Conservation (phyloP, 768 basidiomycete species). For the Kwoniella botswanensis region DNA sequence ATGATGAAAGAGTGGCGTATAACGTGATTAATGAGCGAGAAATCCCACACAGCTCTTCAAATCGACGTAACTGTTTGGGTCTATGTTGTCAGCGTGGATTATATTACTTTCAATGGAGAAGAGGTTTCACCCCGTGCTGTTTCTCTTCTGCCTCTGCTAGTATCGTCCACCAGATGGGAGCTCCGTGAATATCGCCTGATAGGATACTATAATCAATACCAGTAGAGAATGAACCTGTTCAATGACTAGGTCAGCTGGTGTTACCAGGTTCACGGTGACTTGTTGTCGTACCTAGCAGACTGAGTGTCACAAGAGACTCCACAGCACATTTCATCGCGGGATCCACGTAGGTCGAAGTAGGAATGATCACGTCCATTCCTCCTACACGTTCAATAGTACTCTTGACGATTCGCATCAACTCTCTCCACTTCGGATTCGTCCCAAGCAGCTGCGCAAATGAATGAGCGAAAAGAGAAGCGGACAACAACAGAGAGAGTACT, state of each 20-base stretch:
- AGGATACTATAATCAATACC: neutral
- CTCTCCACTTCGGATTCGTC: conserved; percentile 4
- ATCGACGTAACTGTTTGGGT: neutral
- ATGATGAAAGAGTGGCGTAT: neutral
- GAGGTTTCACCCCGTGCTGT: neutral
- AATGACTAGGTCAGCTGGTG: neutral
- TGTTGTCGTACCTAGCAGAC: neutral
- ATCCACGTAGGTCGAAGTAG: neutral
- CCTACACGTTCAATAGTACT: neutral
- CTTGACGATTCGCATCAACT: conserved; percentile 5
- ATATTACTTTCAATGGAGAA: too few relatives aligned
- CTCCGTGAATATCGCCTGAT: neutral
- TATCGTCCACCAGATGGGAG: neutral
- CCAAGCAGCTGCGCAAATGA: neutral
- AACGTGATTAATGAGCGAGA: neutral
- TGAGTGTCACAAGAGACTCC: conserved; percentile 3
- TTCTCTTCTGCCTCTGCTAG: conserved; percentile 4
- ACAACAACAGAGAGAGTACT: neutral
- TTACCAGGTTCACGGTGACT: too few relatives aligned
- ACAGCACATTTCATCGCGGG: conserved; percentile 11
- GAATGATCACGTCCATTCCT: conserved; percentile 5
- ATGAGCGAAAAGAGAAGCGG: neutral
- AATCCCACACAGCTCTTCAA: neutral
- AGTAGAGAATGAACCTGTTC: conserved; percentile 1
- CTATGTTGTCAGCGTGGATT: neutral